Evolutionary conservation across 768 basidiomycete genomes (phyloP), one percentile per base, ranked within the genome.

Genomic region (Russula earlei): DNA sequence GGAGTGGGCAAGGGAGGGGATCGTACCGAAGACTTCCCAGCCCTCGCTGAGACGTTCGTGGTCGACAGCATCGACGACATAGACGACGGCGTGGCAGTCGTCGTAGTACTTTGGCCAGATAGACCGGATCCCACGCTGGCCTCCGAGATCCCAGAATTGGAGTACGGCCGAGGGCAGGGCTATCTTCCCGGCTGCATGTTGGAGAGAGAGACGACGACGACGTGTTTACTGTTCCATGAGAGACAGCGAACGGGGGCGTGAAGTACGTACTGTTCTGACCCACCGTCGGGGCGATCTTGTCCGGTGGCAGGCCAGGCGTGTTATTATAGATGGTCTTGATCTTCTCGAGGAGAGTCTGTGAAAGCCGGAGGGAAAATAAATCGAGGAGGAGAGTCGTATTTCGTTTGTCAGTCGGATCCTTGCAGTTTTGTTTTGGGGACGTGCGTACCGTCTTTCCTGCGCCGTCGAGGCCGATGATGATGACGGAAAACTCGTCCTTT

Each of bases 121-220:
- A 34, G 83, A 85, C 27, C 95, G 79, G 38, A 99, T 95, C 22
- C 94, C 92, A 1, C 86, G 76, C 67, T 98, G 95, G 0, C 95
- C 95, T 11, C 96, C 95, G 10, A 99, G 77, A 67, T 99, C 96
- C 83, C 92, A 96, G 76, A 98, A 97, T 66, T 91, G 90, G 25
- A 98, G 80, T 27, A 95, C 87, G 0, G 92, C 93, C 0, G 93
- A 95, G 0, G 96, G 91, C 5, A 99, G 77, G 0, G 83, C 84
- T 56, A 98, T 93, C 67, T 90, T 91, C 37, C 95, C 96, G 69
- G 88, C 95, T 96, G 64, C 15, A 4, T 42, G 19, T 4, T 37
- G 15, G 3, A 25, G 3, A n/a, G 24, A 6, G 9, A 3, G 41
- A 42, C 10, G 20, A 11, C 2, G 17, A 29, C 20, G 17, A 20